phyloP scores from a whole-genome alignment of 2,329 filamentous ascomycete genomes.

The Ascochyta lentis region DNA sequence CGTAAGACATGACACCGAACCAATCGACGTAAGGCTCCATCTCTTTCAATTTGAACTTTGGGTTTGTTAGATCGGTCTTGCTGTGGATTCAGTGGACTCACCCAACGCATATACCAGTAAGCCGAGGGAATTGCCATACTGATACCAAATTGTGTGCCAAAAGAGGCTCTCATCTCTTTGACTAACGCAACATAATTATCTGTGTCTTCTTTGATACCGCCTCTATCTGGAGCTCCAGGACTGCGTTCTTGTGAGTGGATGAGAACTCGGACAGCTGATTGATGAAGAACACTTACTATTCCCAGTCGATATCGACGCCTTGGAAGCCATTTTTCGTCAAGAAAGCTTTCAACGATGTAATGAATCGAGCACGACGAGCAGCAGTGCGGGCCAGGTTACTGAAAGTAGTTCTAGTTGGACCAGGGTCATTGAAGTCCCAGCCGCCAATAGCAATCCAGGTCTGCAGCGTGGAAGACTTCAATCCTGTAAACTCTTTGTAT shows the following conservation, averaged over 20 bases:
- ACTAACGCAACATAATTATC: constrained; percentile 31
- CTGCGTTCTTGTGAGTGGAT: not conserved
- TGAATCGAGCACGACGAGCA: constrained; percentile 43
- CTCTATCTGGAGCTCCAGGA: constrained; percentile 42
- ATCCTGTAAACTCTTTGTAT: constrained; percentile 38
- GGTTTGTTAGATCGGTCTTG: no score
- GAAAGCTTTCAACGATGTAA: constrained; percentile 50
- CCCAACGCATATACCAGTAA: constrained; percentile 35
- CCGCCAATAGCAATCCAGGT: constrained; percentile 53
- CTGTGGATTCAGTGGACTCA: no score
- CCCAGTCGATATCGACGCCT: constrained; percentile 56
- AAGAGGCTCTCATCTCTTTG: constrained; percentile 24
- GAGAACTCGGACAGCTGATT: not conserved
- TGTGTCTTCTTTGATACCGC: constrained; percentile 46
- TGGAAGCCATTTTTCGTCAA: constrained; percentile 54
- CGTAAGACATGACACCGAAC: constrained; percentile 30
- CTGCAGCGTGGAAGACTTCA: constrained; percentile 42
- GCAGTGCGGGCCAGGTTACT: constrained; percentile 38
- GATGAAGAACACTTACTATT: constrained; percentile 16
- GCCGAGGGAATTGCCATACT: constrained; percentile 24
- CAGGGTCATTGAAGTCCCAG: constrained; percentile 52
- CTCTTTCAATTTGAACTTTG: constrained; percentile 36
- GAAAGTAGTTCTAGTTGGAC: constrained; percentile 33
- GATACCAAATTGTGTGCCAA: constrained; percentile 35
- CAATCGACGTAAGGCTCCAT: constrained; percentile 44